Evolutionary conservation across 1,284 basidiomycete species (phyloP), one percentile per base, ranked within the genome.

Genomic region (Peniophora sp.): DNA sequence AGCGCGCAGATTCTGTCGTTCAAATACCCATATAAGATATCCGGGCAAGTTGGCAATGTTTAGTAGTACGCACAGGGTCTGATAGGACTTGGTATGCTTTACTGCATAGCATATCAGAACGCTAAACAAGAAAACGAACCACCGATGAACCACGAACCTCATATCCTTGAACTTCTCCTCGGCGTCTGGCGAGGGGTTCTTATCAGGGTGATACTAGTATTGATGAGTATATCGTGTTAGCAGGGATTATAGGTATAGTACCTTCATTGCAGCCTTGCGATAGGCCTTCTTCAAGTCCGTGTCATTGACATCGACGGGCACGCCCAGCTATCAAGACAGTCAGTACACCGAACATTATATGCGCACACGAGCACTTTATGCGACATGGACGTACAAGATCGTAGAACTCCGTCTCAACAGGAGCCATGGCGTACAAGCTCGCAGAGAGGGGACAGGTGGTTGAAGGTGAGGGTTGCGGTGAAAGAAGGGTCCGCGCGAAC

Each of bases 151-250:
- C 2, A 17, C 59, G 48, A 62, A 86, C 84, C 89, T 91, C 62
- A 97, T 90, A 49, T 95, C 90, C 69, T 97, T 94, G 75, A 97
- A 97, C 72, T 85, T 92, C 64, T 89, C 84, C 64, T 93, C 91
- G 5, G 92, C 92, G 63, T 92, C 90, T 20, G 83, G 77, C 1
- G 88, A 86, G 12, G 81, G 76, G 64, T 97, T 97, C 78, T 95
- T 95, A 72, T 97, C 93, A 10, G 93, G 92, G 64, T 95, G 92
- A 64, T 86, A 95, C 89, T 93, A 57, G 17, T 47, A 24, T 17
- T 24, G 41, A n/a, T 8, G 43, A 39, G 32, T 36, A 17, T 34
- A 11, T 8, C 3, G 11, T 14, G 17, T 24, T 24, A 37, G 12
- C 14, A n/a, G 42, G 14, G 12, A 12, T 6, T 14, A 49, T 17